phyloP scores from a whole-genome alignment of 1,284 basidiomycete genomes.

The Jaminaea rosea region DNA sequence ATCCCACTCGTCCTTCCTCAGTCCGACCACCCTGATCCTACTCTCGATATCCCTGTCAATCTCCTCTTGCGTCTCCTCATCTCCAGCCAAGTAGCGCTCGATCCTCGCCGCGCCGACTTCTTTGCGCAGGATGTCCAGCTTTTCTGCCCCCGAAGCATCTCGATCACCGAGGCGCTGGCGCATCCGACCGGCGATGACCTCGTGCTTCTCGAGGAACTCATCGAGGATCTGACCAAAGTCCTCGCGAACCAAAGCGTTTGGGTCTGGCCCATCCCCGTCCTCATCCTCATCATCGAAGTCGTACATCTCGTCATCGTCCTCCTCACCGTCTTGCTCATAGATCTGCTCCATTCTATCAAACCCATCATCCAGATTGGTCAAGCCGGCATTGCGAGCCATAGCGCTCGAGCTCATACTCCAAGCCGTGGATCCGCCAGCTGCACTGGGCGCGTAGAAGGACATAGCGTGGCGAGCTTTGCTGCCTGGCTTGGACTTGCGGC shows the following conservation, averaged over 20 bases:
- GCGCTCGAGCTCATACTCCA: constrained; percentile 81
- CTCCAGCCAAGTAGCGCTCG: constrained; percentile 19
- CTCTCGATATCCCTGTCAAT: constrained; percentile 13
- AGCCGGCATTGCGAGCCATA: constrained; percentile 82
- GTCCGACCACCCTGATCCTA: background rate
- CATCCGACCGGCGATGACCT: constrained; percentile 76
- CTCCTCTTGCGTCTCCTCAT: constrained; percentile 49
- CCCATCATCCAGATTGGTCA: constrained; percentile 79
- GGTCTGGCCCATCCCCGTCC: constrained; percentile 58
- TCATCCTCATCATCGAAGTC: constrained; percentile 62
- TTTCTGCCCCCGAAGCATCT: constrained; percentile 53
- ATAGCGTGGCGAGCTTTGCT: constrained; percentile 37
- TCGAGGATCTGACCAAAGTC: constrained; percentile 88
- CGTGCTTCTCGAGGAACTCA: constrained; percentile 86
- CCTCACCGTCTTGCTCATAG: constrained; percentile 61
- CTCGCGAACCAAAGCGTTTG: constrained; percentile 61
- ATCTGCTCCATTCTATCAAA: constrained; percentile 68
- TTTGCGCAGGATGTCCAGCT: constrained; percentile 53
- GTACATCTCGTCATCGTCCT: constrained; percentile 61
- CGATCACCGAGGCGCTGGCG: constrained; percentile 51
- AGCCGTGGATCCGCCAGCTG: constrained; percentile 34
- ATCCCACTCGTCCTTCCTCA: constrained; percentile 41
- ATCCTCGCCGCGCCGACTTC: constrained; percentile 32
- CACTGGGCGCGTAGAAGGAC: constrained; percentile 27
- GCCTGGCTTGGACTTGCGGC: constrained; percentile 31